Base-by-base conservation (phyloP, 345 rosid genomes). In the Eucalyptus polyanthemos region DNA sequence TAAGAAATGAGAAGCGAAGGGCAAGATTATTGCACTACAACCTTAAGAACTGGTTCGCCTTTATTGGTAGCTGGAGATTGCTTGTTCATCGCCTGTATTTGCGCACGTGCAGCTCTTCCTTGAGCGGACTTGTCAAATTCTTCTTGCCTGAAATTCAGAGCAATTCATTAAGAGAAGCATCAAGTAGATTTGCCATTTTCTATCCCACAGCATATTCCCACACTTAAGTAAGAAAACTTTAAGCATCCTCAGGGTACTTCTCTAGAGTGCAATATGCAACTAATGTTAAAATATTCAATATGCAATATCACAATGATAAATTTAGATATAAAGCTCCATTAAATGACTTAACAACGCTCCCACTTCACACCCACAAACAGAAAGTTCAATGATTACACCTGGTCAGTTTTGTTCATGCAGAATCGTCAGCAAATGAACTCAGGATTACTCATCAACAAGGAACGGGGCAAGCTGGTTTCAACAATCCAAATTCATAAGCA, bases 31-130 rank as follows among this genome's bases (percentile, higher is more conserved):
- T 40, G 56, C 56, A 51, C 62, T 3, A 22, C 45, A 88, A 97
- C 98, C 99, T 96, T 97, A 58, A 97, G 93, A 90, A 93, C 98
- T n/a, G 99, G 97, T 92, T 95, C 96, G 90, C 98, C 98, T 91
- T 92, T 92, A 91, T 94, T 95, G 54, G 97, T 34, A 89, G 93
- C 94, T 50, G 95, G 93, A 51, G 98, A 91, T 90, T 97, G 98
- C 91, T 97, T 97, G 24, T 98, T 97, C 96, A 94, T 93, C 34
- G 90, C 95, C 87, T 96, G 93, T 34, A 94, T 45, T 87, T 97
- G 98, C 51, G 98, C 98, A 40, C 94, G 94, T 6, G 99, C 99
- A 87, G 99, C 99, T 91, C 95, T 97, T 89, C 99, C 99, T 4
- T 94, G 96, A 44, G 99, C 98, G 47, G 99, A 97, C 88, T 97